phyloP scores from a whole-genome alignment of 2,329 filamentous ascomycete species.

The Aureobasidium sp. region DNA sequence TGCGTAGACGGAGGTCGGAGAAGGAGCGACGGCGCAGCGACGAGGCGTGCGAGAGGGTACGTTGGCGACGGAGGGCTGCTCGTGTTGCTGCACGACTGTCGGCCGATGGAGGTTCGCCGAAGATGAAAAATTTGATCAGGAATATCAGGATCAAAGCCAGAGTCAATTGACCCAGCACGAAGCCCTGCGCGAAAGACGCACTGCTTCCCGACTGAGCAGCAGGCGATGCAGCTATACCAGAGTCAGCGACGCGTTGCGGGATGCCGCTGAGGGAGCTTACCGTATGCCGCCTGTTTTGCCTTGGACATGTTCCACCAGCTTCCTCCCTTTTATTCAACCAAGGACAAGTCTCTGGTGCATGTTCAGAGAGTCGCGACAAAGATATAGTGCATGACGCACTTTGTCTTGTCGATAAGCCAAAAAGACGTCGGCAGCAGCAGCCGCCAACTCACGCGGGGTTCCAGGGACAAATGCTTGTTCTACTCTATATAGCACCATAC shows the following conservation, averaged over 20 bases:
- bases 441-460: not conserved
- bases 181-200: slow-evolving; percentile 85
- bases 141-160: slow-evolving; percentile 84
- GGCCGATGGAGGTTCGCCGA: slow-evolving; percentile 81
- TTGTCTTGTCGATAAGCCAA: slow-evolving; percentile 10
- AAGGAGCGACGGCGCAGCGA: slow-evolving; percentile 30
- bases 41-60: slow-evolving; percentile 59
- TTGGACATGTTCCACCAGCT: slow-evolving; percentile 24
- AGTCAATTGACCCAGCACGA: slow-evolving; percentile 86
- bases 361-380: not conserved
- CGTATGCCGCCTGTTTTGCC: slow-evolving; percentile 23
- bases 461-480: not conserved
- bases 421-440: not conserved
- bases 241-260: not conserved
- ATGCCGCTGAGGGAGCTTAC: not conserved
- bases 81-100: slow-evolving; percentile 70
- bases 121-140: slow-evolving; percentile 99
- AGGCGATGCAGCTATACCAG: not conserved
- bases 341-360: not conserved
- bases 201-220: slow-evolving; percentile 26
- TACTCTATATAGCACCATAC: not conserved
- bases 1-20: slow-evolving; percentile 29
- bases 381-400: slow-evolving; percentile 8
- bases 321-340: not conserved
- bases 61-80: slow-evolving; percentile 64